These are phyloP conservation scores for Imleria badia DNA, from an alignment of 768 basidiomycete species.

Conservation along the genomic window DNA sequence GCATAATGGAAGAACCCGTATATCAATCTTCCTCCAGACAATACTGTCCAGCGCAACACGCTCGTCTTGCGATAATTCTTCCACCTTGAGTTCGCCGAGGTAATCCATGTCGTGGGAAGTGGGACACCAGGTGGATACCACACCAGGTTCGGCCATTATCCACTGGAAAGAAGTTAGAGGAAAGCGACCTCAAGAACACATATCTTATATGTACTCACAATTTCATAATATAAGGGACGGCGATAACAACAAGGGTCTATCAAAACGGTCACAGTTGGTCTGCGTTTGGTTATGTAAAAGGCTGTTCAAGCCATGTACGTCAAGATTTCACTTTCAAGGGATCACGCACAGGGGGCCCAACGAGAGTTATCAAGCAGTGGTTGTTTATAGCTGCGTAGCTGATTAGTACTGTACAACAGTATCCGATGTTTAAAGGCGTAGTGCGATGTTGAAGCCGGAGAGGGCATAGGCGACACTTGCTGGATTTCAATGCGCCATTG, in stretches of 20 bases:
- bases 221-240: neutral
- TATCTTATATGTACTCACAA: neutral
- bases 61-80: conserved; percentile 9
- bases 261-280: neutral
- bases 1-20: conserved; percentile 47
- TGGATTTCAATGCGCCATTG: no score
- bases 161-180: neutral
- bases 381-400: neutral
- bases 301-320: neutral
- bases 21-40: conserved; percentile 52
- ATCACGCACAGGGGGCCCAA: neutral
- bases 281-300: neutral
- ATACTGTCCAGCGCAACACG: conserved; percentile 30
- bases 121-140: neutral
- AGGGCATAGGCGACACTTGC: no score
- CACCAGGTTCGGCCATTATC: neutral
- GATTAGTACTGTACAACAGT: neutral
- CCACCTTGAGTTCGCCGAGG: neutral
- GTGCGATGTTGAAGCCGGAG: neutral
- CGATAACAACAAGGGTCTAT: neutral
- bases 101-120: neutral
- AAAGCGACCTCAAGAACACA: neutral
- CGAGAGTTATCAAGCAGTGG: neutral
- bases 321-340: neutral
- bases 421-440: neutral